A percentile compares a stretch with the other conserved stretches of the same genome.
Evolutionary conservation across 2,329 filamentous ascomycete genomes (phyloP).

Genomic region (Hyphodiscus sp.): DNA sequence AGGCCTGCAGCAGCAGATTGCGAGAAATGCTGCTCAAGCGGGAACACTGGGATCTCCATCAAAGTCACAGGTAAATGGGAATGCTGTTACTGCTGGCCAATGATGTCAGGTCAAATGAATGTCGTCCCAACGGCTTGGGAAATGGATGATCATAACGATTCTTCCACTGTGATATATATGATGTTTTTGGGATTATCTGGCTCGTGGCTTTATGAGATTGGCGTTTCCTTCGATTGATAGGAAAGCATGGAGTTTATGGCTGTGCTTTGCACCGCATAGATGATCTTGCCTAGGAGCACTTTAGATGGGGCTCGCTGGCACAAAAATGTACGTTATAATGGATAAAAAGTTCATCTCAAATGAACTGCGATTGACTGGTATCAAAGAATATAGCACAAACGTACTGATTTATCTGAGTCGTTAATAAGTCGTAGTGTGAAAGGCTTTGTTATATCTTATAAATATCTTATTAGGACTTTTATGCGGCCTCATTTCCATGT

Average conservation of each 20-base stretch:
- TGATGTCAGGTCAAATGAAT: background rate
- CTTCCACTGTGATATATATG: background rate
- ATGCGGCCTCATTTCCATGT: background rate
- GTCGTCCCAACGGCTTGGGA: background rate
- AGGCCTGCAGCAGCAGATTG: constrained; percentile 24
- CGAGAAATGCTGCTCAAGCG: constrained; percentile 25
- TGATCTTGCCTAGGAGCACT: background rate
- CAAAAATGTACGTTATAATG: background rate
- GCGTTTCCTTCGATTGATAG: background rate
- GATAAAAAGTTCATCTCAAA: background rate
- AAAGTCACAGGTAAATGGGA: background rate
- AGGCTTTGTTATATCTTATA: no score
- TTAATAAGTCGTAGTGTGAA: no score
- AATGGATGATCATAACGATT: background rate
- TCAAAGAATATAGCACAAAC: no score
- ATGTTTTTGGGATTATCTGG: background rate
- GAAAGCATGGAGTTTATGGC: background rate
- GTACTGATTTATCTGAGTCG: no score
- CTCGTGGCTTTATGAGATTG: background rate
- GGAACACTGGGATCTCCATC: constrained; percentile 14
- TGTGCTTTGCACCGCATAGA: background rate
- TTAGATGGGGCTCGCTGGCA: background rate
- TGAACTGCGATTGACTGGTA: background rate
- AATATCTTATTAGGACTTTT: no score
- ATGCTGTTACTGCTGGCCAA: background rate